Percentiles rank a stretch among this genome's conserved stretches.
Conservation (phyloP, 2,329 filamentous ascomycete species). For the Hymenoscyphus fraxineus region DNA sequence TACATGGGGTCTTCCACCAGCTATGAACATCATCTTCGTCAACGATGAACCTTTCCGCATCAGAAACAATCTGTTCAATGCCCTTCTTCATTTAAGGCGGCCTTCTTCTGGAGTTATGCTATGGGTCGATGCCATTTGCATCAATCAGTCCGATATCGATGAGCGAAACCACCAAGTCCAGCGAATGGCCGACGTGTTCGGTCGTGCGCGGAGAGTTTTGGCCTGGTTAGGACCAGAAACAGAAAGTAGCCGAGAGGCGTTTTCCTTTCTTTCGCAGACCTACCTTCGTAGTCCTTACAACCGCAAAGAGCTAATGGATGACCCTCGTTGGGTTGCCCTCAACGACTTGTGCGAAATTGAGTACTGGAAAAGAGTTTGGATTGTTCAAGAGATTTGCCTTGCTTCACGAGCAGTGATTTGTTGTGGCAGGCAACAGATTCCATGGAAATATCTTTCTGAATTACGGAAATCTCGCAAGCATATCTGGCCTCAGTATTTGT, state of each 20-base stretch:
- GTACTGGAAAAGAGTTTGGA: constrained; percentile 24
- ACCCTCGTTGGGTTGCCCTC: background rate
- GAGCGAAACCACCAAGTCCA: constrained; percentile 16
- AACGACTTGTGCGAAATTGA: constrained; percentile 10
- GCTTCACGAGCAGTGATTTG: constrained; percentile 3
- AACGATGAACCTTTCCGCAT: background rate
- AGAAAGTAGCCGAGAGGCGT: background rate
- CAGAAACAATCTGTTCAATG: background rate
- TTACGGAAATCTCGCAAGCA: constrained; percentile 8
- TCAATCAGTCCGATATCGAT: constrained; percentile 17
- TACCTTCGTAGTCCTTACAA: background rate
- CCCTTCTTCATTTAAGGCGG: background rate
- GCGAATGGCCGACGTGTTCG: constrained; percentile 18
- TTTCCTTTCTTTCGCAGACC: background rate
- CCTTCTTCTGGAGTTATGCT: background rate
- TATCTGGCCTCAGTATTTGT: constrained; percentile 8
- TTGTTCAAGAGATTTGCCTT: constrained; percentile 30
- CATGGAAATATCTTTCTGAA: constrained; percentile 7
- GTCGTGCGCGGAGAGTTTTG: constrained; percentile 11
- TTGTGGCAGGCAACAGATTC: constrained; percentile 5
- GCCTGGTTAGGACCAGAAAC: constrained; percentile 16
- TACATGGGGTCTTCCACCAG: background rate
- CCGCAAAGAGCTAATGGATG: constrained; percentile 1
- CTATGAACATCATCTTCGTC: constrained; percentile 8
- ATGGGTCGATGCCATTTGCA: constrained; percentile 20